Evolutionary conservation across 1,139 yeast species (phyloP), one percentile per base, ranked within the genome.

Genomic region (Trichomonascaceae sp.): DNA sequence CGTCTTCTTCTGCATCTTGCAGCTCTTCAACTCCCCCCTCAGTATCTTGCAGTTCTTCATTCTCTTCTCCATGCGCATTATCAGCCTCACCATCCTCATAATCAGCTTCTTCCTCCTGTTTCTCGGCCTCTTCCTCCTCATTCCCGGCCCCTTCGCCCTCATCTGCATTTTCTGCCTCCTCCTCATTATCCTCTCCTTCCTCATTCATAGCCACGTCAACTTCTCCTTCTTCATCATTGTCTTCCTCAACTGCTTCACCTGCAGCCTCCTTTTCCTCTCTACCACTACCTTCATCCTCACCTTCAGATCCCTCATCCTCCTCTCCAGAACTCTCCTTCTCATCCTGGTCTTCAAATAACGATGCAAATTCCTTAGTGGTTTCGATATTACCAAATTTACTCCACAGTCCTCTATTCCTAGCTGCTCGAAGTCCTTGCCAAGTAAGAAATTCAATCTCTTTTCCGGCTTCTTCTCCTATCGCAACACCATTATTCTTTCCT

Each of bases 341-440:
- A 9, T 30, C 52, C 20, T 54, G 53, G n/a, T 50, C 57, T 45
- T 53, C 59, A 54, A 62, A 66, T 17, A 66, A 51, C 1, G 69
- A 68, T 8, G 62, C 57, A 54, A 65, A 63, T 19, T 70, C 69
- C 4, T 51, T 46, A 5, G 52, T 57, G 36, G 55, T 54, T 20
- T 57, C 60, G 13, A 66, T 65, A 15, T 53, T 55, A 4, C 63
- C 65, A 57, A 67, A 67, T 47, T 60, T 58, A 43, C 60, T 59
- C 71, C 72, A 68, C 32, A 58, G 47, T 1, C 70, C 70, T 22
- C 59, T 62, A 18, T 60, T 64, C 27, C 72, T 53, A 17, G 71
- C 70, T 2, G 71, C 68, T 15, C 72, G 59, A 20, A 69, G 55
- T 2, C 71, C 72, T 45, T 69, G 57, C 72, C 72, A 69, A 2